Conservation (phyloP, 768 basidiomycete genomes). For the Phaeotremella fagi region DNA sequence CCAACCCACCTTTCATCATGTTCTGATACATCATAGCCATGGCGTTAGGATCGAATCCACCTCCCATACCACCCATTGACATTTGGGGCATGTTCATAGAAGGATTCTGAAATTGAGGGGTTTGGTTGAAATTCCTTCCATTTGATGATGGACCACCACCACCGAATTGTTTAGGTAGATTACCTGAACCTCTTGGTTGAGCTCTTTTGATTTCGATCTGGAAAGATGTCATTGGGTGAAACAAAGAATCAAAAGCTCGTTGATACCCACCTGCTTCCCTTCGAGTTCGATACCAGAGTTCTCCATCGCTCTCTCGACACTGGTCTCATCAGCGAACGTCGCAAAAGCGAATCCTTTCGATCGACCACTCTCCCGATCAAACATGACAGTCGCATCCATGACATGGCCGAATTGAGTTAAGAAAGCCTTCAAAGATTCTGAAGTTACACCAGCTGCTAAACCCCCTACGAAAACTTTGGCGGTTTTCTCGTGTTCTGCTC, state of each 20-base stretch:
- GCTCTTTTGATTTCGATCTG: slow-evolving; percentile 98
- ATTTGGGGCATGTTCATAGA: slow-evolving; percentile 13
- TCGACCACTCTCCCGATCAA: slow-evolving; percentile 56
- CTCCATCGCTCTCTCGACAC: slow-evolving; percentile 80
- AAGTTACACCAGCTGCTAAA: slow-evolving; percentile 83
- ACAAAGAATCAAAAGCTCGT: not conserved
- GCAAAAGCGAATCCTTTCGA: slow-evolving; percentile 99
- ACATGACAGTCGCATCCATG: slow-evolving; percentile 97
- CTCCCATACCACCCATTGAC: slow-evolving; percentile 6
- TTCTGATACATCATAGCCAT: slow-evolving; percentile 87
- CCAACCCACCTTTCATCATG: slow-evolving; percentile 56
- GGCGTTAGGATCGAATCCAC: slow-evolving; percentile 75
- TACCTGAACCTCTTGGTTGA: slow-evolving; percentile 62
- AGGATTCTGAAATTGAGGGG: slow-evolving; percentile 10
- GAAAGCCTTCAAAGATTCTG: slow-evolving; percentile 86
- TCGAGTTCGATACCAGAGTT: slow-evolving; percentile 87
- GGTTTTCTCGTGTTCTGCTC: slow-evolving; percentile 84
- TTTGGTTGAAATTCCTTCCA: not conserved
- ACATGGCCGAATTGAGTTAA: slow-evolving; percentile 93
- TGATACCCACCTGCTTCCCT: slow-evolving; percentile 72
- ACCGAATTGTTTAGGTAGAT: slow-evolving; percentile 12
- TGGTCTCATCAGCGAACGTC: slow-evolving; percentile 80
- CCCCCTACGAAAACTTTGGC: slow-evolving; percentile 92
- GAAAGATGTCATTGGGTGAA: slow-evolving; percentile 1
- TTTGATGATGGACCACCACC: not conserved